These are phyloP conservation scores for Verruconis gallopava DNA, from an alignment of 2,329 filamentous ascomycete genomes.

Conservation along the genomic window DNA sequence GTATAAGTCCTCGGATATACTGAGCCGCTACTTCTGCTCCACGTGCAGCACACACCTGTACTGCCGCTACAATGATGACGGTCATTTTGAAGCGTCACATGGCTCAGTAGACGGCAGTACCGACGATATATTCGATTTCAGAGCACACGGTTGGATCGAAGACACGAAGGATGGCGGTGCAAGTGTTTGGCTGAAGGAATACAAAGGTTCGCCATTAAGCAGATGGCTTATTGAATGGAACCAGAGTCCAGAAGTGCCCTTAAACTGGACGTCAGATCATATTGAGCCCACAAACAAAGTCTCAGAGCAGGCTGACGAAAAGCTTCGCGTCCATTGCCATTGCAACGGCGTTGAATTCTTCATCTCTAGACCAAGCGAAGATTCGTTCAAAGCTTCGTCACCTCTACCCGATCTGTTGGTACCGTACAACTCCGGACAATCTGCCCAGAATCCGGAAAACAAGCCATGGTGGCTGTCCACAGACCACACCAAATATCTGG, in stretches of 20 bases:
- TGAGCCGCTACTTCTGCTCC: conserved; percentile 36
- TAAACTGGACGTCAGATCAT: conserved; percentile 13
- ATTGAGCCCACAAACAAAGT: not conserved
- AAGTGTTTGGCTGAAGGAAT: conserved; percentile 19
- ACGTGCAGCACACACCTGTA: conserved; percentile 35
- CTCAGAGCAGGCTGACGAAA: not conserved
- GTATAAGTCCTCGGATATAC: conserved; percentile 31
- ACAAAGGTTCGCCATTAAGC: conserved; percentile 10
- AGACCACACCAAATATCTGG: conserved; percentile 38
- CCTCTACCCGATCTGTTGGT: conserved; percentile 42
- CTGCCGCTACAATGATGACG: conserved; percentile 12
- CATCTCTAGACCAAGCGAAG: conserved; percentile 41
- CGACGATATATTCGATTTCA: conserved; percentile 19
- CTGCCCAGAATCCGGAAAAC: conserved; percentile 31
- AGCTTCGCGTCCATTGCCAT: conserved; percentile 32
- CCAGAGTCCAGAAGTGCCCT: conserved; percentile 14
- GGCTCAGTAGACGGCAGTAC: conserved; percentile 19
- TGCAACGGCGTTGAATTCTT: conserved; percentile 44
- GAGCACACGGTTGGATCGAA: conserved; percentile 20
- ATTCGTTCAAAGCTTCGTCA: conserved; percentile 33
- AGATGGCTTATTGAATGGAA: conserved; percentile 16
- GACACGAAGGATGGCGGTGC: conserved; percentile 27
- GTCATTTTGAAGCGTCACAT: conserved; percentile 18
- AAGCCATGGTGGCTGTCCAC: conserved; percentile 49
- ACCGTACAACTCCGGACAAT: conserved; percentile 29